These are phyloP conservation scores for Elaeis guineensis DNA, from an alignment of 176 grass and related monocot genomes.

Conservation along the genomic window DNA sequence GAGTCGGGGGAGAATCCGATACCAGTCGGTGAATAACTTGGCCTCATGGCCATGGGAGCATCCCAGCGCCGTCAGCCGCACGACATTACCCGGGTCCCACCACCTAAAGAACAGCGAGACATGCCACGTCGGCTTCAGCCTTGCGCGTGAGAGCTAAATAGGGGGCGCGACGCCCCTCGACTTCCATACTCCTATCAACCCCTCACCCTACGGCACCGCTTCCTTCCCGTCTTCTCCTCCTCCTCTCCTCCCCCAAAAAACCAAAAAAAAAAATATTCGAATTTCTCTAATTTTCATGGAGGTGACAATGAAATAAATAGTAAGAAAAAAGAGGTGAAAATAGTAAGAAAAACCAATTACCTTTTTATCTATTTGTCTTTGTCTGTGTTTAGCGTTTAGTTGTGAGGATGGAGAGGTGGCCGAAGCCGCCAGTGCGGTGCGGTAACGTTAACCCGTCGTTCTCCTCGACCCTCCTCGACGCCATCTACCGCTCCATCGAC, in stretches of 20 bases:
- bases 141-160: conserved; percentile 10
- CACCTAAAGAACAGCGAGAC: neutral
- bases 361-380: no score
- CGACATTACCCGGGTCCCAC: neutral
- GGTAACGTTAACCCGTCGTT: conserved; percentile 54
- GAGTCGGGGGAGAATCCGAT: neutral
- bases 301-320: no score
- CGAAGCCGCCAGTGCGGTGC: conserved; percentile 22
- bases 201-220: neutral
- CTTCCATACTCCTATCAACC: neutral
- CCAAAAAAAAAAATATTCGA: no score
- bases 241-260: neutral
- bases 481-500: conserved; percentile 89
- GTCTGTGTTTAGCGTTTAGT: neutral
- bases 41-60: neutral
- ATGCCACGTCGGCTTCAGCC: conserved; percentile 14
- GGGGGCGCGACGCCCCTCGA: neutral
- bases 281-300: no score
- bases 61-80: no score
- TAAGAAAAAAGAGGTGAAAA: no score
- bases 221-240: neutral
- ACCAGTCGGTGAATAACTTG: no score
- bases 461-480: conserved; percentile 76
- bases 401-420: conserved; percentile 29
- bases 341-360: no score